Conservation (phyloP, 2,329 filamentous ascomycete species). For the Arthroderma sp. region DNA sequence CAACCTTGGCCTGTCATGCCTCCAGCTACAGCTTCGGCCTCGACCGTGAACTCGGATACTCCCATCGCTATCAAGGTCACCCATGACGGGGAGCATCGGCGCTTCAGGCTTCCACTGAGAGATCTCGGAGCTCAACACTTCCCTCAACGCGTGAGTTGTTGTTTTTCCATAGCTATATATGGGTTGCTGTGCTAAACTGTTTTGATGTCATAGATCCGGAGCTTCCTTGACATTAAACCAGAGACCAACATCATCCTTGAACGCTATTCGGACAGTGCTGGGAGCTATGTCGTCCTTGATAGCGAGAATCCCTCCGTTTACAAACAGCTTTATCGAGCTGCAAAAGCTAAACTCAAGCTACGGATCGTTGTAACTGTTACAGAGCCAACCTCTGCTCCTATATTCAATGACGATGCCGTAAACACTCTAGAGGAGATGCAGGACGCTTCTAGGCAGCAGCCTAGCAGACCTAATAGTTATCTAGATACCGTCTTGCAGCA, state of each 20-base stretch:
- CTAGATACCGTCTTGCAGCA: slow-evolving; percentile 29
- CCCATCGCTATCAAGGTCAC: slow-evolving; percentile 75
- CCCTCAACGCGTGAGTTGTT: slow-evolving; percentile 64
- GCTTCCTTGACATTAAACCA: slow-evolving; percentile 50
- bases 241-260: slow-evolving; percentile 59
- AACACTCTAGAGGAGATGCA: neutral
- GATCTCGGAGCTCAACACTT: slow-evolving; percentile 65
- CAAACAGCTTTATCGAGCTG: slow-evolving; percentile 91
- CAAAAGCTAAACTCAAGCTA: slow-evolving; percentile 96
- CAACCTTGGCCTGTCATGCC: slow-evolving; percentile 1
- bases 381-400: too few relatives aligned
- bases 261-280: slow-evolving; percentile 89
- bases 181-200: neutral
- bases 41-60: slow-evolving; percentile 50
- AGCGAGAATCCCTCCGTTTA: slow-evolving; percentile 67
- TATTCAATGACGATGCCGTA: neutral
- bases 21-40: slow-evolving; percentile 13
- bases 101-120: slow-evolving; percentile 78
- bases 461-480: slow-evolving; percentile 18
- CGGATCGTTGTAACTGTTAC: slow-evolving; percentile 57
- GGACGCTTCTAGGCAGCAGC: neutral
- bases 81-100: slow-evolving; percentile 60
- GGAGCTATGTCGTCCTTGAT: slow-evolving; percentile 66
- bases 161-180: slow-evolving; percentile 9
- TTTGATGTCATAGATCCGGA: slow-evolving; percentile 46